A percentile compares a stretch with the other conserved stretches of the same genome.
These are phyloP conservation scores for Teratosphaeria gauchensis DNA, from an alignment of 2,329 filamentous ascomycete species.

Conservation along the genomic window DNA sequence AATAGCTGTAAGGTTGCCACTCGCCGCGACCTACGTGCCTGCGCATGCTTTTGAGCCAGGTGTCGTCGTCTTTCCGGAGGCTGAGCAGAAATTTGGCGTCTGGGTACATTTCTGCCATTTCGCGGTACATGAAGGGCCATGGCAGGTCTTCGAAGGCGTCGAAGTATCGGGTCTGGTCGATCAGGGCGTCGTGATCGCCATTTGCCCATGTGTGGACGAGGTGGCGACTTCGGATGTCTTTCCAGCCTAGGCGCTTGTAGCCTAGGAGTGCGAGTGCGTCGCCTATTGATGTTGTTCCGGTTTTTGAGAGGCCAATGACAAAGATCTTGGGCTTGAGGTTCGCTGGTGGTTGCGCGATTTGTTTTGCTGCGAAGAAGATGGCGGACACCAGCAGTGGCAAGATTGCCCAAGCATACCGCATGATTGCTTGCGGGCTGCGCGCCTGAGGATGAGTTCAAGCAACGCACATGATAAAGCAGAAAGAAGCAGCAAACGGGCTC, in stretches of 20 bases:
- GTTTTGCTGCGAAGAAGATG: constrained; percentile 8
- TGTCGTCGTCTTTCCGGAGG: constrained; percentile 20
- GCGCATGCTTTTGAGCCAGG: constrained; percentile 21
- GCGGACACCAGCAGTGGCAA: constrained; percentile 6
- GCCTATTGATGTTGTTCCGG: constrained; percentile 22
- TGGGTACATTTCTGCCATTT: constrained; percentile 20
- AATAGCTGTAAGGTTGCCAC: constrained; percentile 15
- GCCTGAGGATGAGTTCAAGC: not conserved
- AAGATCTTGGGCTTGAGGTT: constrained; percentile 22
- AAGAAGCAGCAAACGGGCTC: not conserved
- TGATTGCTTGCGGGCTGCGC: not conserved
- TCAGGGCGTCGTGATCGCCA: constrained; percentile 13
- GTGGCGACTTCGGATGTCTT: constrained; percentile 22
- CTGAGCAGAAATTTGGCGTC: constrained; percentile 22
- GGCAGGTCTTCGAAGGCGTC: constrained; percentile 25
- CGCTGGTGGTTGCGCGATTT: constrained; percentile 14
- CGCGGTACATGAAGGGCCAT: constrained; percentile 20
- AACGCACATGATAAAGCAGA: not conserved
- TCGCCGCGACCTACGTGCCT: constrained; percentile 18
- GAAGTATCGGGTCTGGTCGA: constrained; percentile 17
- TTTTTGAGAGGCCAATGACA: constrained; percentile 23
- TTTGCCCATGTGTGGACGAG: constrained; percentile 21
- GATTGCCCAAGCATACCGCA: constrained; percentile 2
- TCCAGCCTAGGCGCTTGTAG: constrained; percentile 24
- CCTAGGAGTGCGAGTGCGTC: constrained; percentile 21